Base-by-base conservation (phyloP, 2,329 filamentous ascomycete species). In the Cladosporium sp. region DNA sequence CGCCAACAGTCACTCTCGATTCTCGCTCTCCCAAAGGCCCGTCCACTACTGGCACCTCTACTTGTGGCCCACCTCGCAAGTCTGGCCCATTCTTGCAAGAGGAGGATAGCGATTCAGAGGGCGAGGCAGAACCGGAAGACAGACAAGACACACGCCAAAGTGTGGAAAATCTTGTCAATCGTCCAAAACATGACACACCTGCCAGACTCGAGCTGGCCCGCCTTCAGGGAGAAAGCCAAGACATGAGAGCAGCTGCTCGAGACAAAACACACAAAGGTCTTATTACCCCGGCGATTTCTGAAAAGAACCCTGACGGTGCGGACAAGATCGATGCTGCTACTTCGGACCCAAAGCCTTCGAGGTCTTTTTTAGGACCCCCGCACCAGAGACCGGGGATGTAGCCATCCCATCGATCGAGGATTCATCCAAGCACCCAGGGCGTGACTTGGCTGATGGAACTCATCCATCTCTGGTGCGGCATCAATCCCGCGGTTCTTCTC, bases 351-450 rank as follows among this genome's bases (percentile, higher is more conserved):
- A n/a, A n/a, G n/a, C n/a, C n/a, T n/a, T n/a, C n/a, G n/a, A n/a
- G n/a, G 45, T 20, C 37, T 48, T 48, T 48, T 48, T 48, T 48
- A 48, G 45, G 18, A n/a, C 37, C 22, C 29, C 45, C 45, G 45
- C 45, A 17, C 45, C 45, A 32, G 45, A 47, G 36, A 17, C 3
- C 8, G 36, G 38, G 38, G 44, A 22, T 17, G 15, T 48, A 48
- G 27, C 37, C 17, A 24, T 48, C 27, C 45, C 15, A 24, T 48
- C 45, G 37, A 48, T 48, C 11, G 45, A 48, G 37, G n/a, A 24
- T 15, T 37, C 37, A 12, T n/a, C 11, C 7, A 17, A 36, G 8
- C 32, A n/a, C 13, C 24, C 45, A 34, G 13, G 15, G n/a, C 8
- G 4, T 41, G 39, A 36, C 13, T 15, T 7, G 13, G 19, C 39